These are phyloP conservation scores for Daedaleopsis nitida DNA, from an alignment of 768 basidiomycete species.

Conservation along the genomic window DNA sequence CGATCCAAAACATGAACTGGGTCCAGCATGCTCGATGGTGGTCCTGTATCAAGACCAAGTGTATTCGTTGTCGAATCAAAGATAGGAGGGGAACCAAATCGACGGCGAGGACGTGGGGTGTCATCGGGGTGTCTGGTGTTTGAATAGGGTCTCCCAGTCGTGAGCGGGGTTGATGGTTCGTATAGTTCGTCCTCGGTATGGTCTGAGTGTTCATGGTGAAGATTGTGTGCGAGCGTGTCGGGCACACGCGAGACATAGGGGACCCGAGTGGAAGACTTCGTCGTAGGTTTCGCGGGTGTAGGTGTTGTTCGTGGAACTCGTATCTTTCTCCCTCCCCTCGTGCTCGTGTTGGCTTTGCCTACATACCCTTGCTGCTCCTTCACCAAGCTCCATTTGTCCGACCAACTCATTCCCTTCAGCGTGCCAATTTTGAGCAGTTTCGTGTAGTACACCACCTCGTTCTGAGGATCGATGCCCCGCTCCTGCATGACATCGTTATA, in stretches of 20 bases:
- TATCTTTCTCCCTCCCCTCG: slow-evolving; percentile 16
- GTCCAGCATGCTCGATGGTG: slow-evolving; percentile 6
- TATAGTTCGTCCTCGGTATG: slow-evolving; percentile 14
- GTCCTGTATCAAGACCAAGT: slow-evolving; percentile 31
- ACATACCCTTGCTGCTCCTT: slow-evolving; percentile 54
- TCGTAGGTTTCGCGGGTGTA: slow-evolving; percentile 23
- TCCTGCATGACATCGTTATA: slow-evolving; percentile 80
- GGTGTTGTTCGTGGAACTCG: slow-evolving; percentile 21
- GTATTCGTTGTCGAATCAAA: slow-evolving; percentile 25
- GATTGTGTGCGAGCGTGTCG: slow-evolving; percentile 46
- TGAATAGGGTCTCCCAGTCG: slow-evolving; percentile 1
- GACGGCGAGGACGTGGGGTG: slow-evolving; percentile 23
- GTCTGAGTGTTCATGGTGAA: slow-evolving; percentile 41
- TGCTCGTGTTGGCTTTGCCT: slow-evolving; percentile 17
- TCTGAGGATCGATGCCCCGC: slow-evolving; percentile 71
- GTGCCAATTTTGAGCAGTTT: slow-evolving; percentile 84
- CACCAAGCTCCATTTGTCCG: slow-evolving; percentile 75
- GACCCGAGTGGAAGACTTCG: slow-evolving; percentile 19
- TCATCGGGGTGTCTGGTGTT: slow-evolving; percentile 11
- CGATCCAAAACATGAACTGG: slow-evolving; percentile 13
- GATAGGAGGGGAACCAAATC: slow-evolving; percentile 22
- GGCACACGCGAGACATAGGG: background rate
- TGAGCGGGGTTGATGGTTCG: slow-evolving; percentile 7
- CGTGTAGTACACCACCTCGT: slow-evolving; percentile 79
- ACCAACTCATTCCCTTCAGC: slow-evolving; percentile 79